Conservation (phyloP, 2,329 filamentous ascomycete genomes). For the Ascochyta rabiei region DNA sequence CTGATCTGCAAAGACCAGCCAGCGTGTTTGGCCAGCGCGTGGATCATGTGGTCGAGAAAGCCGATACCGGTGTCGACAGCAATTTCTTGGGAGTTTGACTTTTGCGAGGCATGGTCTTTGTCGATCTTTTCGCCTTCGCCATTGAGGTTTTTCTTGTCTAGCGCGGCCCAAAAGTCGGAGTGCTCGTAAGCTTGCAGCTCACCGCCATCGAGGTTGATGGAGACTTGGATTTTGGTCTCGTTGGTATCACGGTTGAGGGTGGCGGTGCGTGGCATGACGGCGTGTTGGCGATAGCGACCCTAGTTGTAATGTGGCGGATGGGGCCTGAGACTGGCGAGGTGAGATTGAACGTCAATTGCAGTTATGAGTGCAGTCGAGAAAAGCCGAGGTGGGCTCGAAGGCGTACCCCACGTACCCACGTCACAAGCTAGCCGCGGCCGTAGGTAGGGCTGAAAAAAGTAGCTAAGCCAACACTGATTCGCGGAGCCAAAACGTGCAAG, state of each 20-base stretch:
- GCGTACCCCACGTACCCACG: constrained; percentile 30
- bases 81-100: constrained; percentile 83
- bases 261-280: constrained; percentile 66
- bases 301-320: not conserved
- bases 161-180: constrained; percentile 48
- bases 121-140: constrained; percentile 42
- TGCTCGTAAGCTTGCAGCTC: constrained; percentile 60
- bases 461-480: constrained; percentile 29
- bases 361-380: constrained; percentile 16
- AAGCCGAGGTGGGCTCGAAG: constrained; percentile 25
- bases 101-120: constrained; percentile 80
- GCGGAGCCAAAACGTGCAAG: constrained; percentile 25
- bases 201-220: constrained; percentile 92
- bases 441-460: constrained; percentile 41
- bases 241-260: constrained; percentile 89
- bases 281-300: not conserved
- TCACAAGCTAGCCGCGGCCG: constrained; percentile 29
- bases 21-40: constrained; percentile 92
- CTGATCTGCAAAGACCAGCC: constrained; percentile 88
- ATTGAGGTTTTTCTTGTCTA: constrained; percentile 51
- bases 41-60: constrained; percentile 98
- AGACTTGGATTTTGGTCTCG: constrained; percentile 95
- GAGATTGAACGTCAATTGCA: constrained; percentile 5
- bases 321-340: not conserved
- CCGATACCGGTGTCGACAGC: constrained; percentile 91